A percentile compares a stretch with the other conserved stretches of the same genome.
Conservation (phyloP, 2,329 filamentous ascomycete genomes). For the Pseudogymnoascus sp. region DNA sequence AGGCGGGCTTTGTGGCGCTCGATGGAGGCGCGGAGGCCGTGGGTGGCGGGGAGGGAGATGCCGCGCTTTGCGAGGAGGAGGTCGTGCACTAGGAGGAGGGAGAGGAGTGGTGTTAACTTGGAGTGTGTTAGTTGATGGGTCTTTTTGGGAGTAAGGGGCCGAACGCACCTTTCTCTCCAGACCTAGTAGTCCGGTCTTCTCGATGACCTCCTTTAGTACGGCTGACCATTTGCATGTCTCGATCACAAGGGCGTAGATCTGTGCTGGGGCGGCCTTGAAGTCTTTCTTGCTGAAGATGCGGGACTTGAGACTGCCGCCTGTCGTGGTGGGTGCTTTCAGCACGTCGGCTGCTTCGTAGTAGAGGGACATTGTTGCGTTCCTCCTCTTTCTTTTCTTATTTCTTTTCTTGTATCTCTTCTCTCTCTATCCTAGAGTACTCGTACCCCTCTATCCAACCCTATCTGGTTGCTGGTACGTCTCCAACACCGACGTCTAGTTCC, state of each 20-base stretch:
- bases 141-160: neutral
- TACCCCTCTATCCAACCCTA: neutral
- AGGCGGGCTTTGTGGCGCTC: constrained; percentile 77
- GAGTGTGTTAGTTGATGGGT: neutral
- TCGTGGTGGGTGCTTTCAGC: constrained; percentile 53
- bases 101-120: constrained; percentile 71
- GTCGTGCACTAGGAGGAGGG: constrained; percentile 79
- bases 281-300: constrained; percentile 68
- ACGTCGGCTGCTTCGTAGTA: constrained; percentile 86
- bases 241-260: constrained; percentile 78
- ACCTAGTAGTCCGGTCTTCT: constrained; percentile 66
- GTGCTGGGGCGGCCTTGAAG: constrained; percentile 68
- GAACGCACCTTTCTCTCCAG: constrained; percentile 69
- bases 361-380: constrained; percentile 62
- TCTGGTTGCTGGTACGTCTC: neutral
- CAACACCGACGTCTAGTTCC: neutral
- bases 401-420: neutral
- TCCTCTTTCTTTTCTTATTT: neutral
- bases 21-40: constrained; percentile 68
- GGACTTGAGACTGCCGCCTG: constrained; percentile 79
- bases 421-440: neutral
- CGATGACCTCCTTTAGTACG: constrained; percentile 82
- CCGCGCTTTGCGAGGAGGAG: constrained; percentile 73
- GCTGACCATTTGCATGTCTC: constrained; percentile 88
- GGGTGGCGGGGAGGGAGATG: constrained; percentile 69